Base-by-base conservation (phyloP, 2,329 filamentous ascomycete genomes). In the Alternaria sp. region DNA sequence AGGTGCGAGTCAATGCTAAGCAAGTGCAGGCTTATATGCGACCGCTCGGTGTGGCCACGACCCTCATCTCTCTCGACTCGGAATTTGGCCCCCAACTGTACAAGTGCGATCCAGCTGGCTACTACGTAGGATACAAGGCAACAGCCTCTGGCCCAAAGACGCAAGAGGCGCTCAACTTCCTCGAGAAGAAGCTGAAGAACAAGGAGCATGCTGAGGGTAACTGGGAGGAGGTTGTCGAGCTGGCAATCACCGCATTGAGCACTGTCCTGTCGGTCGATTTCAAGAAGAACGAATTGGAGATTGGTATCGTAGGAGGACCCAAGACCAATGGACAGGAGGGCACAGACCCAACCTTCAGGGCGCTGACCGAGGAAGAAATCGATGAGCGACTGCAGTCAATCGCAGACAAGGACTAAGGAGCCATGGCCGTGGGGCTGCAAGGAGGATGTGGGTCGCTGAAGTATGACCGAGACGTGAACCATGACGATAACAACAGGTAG, bases 131-230 rank as follows among this genome's bases (percentile, higher is more conserved):
- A 69, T 99, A 98, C 89, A 98, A 98, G 85, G 95, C 93, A 69
- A 98, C 95, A 47, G 93, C 95, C 54, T 96, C 95, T 7, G 95
- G 95, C 6, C 95, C 95, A 55, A 99, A 99, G 85, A 94, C 97
- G 81, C 95, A 99, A 81, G 95, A 99, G 86, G 95, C 95, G 65
- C 88, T 98, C 78, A 99, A 99, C 82, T 93, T 96, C 80, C 86
- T 99, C 60, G 95, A 99, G 88, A 98, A 98, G 90, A 98, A 98
- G 87, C 89, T 99, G 81, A 97, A 97, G 85, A 97, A 97, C 89
- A 97, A 97, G 89, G 94, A 98, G 75, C 86, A 87, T 73, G 95
- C 94, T 36, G 91, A 95, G 59, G 95, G 95, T 63, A 89, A 84
- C 76, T 99, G 95, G 95, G 92, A 97, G 81, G 95, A 99, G 62